phyloP scores from a whole-genome alignment of 2,329 filamentous ascomycete species.

The Cercospora brassicicola region DNA sequence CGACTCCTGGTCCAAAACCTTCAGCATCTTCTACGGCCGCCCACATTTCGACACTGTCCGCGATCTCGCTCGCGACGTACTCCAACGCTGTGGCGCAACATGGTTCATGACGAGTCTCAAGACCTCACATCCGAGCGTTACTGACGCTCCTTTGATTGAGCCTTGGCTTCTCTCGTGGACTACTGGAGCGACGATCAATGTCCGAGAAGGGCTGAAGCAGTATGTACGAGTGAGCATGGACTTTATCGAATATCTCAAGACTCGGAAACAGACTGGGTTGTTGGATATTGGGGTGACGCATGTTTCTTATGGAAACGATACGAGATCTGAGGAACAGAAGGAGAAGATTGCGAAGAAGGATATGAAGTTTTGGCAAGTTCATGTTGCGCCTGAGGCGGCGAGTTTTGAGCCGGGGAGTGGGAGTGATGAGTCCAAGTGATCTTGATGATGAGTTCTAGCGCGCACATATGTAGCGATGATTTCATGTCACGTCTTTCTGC shows the following conservation, averaged over 20 bases:
- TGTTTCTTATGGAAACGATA: conserved; percentile 35
- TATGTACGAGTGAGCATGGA: conserved; percentile 60
- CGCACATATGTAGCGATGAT: background rate
- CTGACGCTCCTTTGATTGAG: conserved; percentile 64
- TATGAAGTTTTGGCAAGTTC: conserved; percentile 43
- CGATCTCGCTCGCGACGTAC: conserved; percentile 48
- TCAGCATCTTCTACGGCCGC: conserved; percentile 59
- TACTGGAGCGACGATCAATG: conserved; percentile 59
- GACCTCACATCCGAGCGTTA: conserved; percentile 59
- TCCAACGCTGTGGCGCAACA: conserved; percentile 41
- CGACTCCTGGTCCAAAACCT: conserved; percentile 60
- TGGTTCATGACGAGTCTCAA: conserved; percentile 46
- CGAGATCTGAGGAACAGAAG: conserved; percentile 23
- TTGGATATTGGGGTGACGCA: conserved; percentile 51
- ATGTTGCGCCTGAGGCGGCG: conserved; percentile 32
- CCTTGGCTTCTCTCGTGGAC: conserved; percentile 60
- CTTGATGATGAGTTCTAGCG: background rate
- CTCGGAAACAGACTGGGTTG: conserved; percentile 47
- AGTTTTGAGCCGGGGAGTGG: conserved; percentile 11
- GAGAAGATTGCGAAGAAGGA: conserved; percentile 19
- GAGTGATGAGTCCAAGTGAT: no score
- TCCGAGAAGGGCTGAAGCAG: conserved; percentile 55
- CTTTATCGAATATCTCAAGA: conserved; percentile 53
- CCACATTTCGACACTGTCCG: conserved; percentile 64
- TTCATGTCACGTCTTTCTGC: background rate